Base-by-base conservation (phyloP, 148 eudicot species). In the Heliamphora exappendiculata region DNA sequence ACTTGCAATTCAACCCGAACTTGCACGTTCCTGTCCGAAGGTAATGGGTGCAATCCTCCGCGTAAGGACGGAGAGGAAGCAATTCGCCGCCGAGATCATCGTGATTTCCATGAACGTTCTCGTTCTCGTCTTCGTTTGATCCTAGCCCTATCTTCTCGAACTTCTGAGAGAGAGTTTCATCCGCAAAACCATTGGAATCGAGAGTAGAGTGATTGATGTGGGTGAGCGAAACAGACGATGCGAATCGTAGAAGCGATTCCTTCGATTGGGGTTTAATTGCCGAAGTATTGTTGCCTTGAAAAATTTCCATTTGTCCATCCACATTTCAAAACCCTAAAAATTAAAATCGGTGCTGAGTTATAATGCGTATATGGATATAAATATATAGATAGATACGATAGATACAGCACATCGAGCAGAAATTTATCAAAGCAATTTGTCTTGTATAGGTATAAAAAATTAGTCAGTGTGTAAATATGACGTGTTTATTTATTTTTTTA, bases 11-110 rank as follows among this genome's bases (percentile, higher is more conserved):
- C 45, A 58, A 62, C 4, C 90, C 91, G 84, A 81, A 91, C 75
- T 87, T 86, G 73, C 97, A 91, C 37, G 83, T 64, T 39, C 97
- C 93, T 7, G 87, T 86, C 75, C 83, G 87, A 49, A 88, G 58
- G 76, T 84, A 91, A 78, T 63, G 87, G 0, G 87, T 28, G 78
- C 97, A 91, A 65, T 91, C 90, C 47, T 41, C 72, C 51, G 83
- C 89, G 75, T 82, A 49, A 67, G 87, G 82, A 26, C 89, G 81
- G 31, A 86, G 75, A 6, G 91, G 87, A 74, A 74, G 75, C 39
- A 50, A 45, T 49, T 70, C 26, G 73, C 63, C 33, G 16, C 71
- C 75, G 6, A 58, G 3, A 78, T 66, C 49, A 9, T 12, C 31
- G n/a, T 53, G 29, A 75, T 41, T 22, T 28, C 67, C 11, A 14